Conservation (phyloP, 176 grass and related monocot genomes). For the Hyparrhenia diplandra region DNA sequence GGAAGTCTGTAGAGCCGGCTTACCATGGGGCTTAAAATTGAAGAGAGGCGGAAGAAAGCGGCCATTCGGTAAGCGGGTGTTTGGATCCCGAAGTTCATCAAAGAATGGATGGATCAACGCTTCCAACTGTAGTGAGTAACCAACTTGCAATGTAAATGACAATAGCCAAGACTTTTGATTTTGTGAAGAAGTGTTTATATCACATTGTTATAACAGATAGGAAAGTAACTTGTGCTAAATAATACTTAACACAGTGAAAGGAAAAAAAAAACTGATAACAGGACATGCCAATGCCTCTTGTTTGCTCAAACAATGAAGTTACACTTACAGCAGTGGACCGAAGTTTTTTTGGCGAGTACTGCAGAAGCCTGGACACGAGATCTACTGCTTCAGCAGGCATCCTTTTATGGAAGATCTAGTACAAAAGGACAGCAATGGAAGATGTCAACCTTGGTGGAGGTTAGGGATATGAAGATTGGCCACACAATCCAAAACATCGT, state of each 20-base stretch:
- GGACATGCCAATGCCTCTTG: too few species aligned
- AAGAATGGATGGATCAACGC: conserved; percentile 93
- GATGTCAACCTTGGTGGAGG: neutral
- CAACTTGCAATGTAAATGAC: neutral
- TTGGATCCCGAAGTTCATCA: conserved; percentile 83
- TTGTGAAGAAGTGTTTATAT: neutral
- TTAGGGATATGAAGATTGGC: neutral
- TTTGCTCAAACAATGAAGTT: conserved; percentile 10
- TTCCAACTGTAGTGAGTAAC: conserved; percentile 58
- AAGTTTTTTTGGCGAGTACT: conserved; percentile 87
- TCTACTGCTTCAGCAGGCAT: conserved; percentile 95
- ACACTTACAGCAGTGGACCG: conserved; percentile 77
- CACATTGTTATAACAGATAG: neutral
- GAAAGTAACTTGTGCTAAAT: neutral
- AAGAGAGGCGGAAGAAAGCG: conserved; percentile 85
- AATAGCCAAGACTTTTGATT: neutral
- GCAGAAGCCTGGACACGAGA: conserved; percentile 87
- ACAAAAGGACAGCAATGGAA: conserved; percentile 17
- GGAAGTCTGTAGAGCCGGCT: neutral
- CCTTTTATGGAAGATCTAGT: conserved; percentile 89
- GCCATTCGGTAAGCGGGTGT: conserved; percentile 71
- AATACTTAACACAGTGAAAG: neutral
- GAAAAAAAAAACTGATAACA: too few species aligned
- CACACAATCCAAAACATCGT: neutral
- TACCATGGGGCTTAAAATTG: conserved; percentile 95